A percentile compares a stretch with the other conserved stretches of the same genome.
These are phyloP conservation scores for Mallotus nudiflorus DNA, from an alignment of 345 rosid species.

Conservation along the genomic window DNA sequence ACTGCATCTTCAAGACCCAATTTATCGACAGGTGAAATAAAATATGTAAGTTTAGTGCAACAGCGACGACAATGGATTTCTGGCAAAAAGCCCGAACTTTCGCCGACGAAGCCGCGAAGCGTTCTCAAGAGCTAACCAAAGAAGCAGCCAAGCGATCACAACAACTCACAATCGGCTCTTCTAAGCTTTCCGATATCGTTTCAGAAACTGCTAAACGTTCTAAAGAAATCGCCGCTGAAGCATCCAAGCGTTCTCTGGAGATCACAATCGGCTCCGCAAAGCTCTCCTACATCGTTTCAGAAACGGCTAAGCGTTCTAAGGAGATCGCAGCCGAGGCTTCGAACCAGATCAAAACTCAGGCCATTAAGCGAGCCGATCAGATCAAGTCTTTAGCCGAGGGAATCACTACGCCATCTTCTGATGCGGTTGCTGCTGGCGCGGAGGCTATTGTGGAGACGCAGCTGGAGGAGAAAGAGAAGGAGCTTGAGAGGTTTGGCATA, in stretches of 20 bases:
- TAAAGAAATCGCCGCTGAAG: constrained; percentile 53
- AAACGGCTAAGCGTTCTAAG: constrained; percentile 49
- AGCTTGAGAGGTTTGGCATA: constrained; percentile 48
- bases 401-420: constrained; percentile 13
- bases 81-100: constrained; percentile 54
- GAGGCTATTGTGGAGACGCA: constrained; percentile 10
- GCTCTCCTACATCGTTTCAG: constrained; percentile 43
- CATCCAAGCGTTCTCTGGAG: constrained; percentile 51
- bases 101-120: constrained; percentile 55
- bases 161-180: constrained; percentile 45
- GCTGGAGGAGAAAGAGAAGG: constrained; percentile 25
- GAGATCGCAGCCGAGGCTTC: constrained; percentile 59
- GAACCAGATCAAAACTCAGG: not conserved
- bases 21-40: too few relatives aligned
- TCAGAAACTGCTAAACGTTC: constrained; percentile 49
- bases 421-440: constrained; percentile 10
- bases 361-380: constrained; percentile 44
- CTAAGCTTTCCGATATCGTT: constrained; percentile 43
- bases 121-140: constrained; percentile 41
- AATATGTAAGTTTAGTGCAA: too few relatives aligned
- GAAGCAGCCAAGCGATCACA: constrained; percentile 37
- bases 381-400: constrained; percentile 50
- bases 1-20: too few relatives aligned
- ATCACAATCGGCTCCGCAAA: constrained; percentile 40
- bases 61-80: constrained; percentile 55